Conservation (phyloP, 371 early-diverging fungal species). For the Mucor piriformis region DNA sequence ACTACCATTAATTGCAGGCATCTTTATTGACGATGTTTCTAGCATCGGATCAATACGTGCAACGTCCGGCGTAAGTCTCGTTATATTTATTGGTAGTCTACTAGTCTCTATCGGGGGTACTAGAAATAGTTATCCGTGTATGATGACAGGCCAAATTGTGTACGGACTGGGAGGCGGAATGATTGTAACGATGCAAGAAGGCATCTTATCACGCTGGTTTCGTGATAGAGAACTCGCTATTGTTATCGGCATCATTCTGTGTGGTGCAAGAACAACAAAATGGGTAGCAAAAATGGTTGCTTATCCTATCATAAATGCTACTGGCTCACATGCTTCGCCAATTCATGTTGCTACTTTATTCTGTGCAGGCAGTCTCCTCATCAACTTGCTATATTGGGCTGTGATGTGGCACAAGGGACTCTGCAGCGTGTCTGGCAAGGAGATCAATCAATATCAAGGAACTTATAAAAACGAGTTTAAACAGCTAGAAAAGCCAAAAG, state of each 20-base stretch:
- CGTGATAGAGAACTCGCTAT: constrained; percentile 43
- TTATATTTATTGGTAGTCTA: constrained; percentile 40
- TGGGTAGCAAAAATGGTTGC: constrained; percentile 47
- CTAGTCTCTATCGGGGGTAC: constrained; percentile 36
- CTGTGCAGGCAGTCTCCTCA: constrained; percentile 36
- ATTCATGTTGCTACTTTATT: constrained; percentile 44
- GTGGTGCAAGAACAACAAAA: constrained; percentile 41
- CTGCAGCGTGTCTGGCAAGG: constrained; percentile 37
- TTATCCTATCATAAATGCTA: constrained; percentile 37
- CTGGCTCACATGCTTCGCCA: constrained; percentile 28
- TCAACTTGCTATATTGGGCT: constrained; percentile 38
- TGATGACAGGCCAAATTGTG: constrained; percentile 49
- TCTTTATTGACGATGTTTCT: constrained; percentile 51
- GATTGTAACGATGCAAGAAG: constrained; percentile 53
- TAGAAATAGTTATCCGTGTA: constrained; percentile 38
- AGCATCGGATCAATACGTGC: constrained; percentile 43
- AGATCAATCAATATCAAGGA: constrained; percentile 21
- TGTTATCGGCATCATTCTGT: constrained; percentile 38
- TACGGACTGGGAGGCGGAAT: constrained; percentile 52
- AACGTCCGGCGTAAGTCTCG: constrained; percentile 36
- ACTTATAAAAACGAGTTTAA: constrained; percentile 12
- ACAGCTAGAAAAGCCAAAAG: neutral
- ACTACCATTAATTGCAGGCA: constrained; percentile 67
- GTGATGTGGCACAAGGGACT: constrained; percentile 42
- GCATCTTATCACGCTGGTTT: constrained; percentile 50